phyloP scores from a whole-genome alignment of 2,329 filamentous ascomycete genomes.

The Penicillium sclerotigenum region DNA sequence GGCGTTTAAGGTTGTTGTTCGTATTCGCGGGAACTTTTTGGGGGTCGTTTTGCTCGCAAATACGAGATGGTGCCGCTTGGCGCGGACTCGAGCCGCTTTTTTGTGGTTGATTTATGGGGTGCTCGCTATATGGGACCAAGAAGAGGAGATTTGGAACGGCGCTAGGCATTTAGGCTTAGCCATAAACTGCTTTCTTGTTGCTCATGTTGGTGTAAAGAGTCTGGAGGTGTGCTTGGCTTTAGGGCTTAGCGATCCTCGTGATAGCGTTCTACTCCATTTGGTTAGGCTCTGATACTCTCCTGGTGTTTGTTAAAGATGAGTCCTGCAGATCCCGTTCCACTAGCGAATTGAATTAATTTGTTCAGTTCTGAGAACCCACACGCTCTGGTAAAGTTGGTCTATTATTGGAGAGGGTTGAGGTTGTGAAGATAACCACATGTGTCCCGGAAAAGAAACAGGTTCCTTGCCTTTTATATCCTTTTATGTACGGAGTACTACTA shows the following conservation, averaged over 20 bases:
- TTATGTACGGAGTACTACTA: background rate
- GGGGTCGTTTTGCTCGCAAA: constrained; percentile 2
- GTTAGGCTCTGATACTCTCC: background rate
- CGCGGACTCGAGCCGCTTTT: constrained; percentile 15
- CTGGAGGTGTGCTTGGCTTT: background rate
- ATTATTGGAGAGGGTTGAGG: background rate
- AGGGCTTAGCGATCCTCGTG: background rate
- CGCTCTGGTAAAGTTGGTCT: background rate
- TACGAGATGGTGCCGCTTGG: constrained; percentile 18
- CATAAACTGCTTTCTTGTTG: background rate
- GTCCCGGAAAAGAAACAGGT: background rate
- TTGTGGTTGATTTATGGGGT: background rate
- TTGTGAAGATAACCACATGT: background rate
- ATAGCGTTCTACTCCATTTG: background rate
- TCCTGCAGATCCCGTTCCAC: background rate
- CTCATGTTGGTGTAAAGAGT: background rate
- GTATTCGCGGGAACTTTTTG: background rate
- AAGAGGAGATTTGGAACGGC: background rate
- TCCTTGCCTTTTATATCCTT: background rate
- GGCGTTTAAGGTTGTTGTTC: background rate
- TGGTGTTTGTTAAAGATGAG: background rate
- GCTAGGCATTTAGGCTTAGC: background rate
- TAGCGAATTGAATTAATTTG: background rate
- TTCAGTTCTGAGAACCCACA: background rate
- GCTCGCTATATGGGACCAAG: background rate